phyloP scores from a whole-genome alignment of 768 basidiomycete species.

The Xerocomus potaroensis region DNA sequence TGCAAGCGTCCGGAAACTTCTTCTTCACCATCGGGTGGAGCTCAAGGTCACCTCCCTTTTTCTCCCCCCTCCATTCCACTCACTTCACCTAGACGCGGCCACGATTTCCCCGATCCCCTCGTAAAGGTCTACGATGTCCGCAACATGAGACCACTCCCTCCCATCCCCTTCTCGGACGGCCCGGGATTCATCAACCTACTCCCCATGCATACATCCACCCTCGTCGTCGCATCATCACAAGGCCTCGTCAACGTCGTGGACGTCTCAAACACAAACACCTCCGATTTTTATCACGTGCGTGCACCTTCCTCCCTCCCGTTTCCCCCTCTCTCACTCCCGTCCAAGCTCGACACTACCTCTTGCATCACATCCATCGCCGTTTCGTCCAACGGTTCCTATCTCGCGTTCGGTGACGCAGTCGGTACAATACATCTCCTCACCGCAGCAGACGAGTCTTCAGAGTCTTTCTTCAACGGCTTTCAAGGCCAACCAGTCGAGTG shows the following conservation, averaged over 20 bases:
- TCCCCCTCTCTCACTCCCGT: constrained; percentile 5
- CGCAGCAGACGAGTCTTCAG: constrained; percentile 56
- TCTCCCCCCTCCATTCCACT: neutral
- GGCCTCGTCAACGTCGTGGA: constrained; percentile 87
- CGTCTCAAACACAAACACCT: constrained; percentile 59
- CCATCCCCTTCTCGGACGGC: constrained; percentile 81
- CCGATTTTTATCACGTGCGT: constrained; percentile 77
- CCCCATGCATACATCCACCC: constrained; percentile 67
- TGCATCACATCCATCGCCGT: constrained; percentile 78
- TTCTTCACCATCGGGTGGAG: constrained; percentile 86
- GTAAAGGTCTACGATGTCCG: constrained; percentile 93
- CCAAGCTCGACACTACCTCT: constrained; percentile 64
- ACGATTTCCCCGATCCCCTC: constrained; percentile 84
- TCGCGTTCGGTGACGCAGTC: constrained; percentile 89
- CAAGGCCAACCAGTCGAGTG: constrained; percentile 84
- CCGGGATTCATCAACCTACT: constrained; percentile 83
- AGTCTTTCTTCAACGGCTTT: constrained; percentile 81
- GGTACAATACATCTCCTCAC: constrained; percentile 80
- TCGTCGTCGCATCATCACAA: constrained; percentile 73
- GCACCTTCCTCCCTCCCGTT: neutral
- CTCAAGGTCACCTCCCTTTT: constrained; percentile 53
- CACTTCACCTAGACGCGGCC: constrained; percentile 60
- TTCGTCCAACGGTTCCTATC: constrained; percentile 83
- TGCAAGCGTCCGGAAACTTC: constrained; percentile 75
- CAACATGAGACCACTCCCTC: constrained; percentile 75